Evolutionary conservation across 2,329 filamentous ascomycete species (phyloP).

Genomic region (Beauveria varroae): DNA sequence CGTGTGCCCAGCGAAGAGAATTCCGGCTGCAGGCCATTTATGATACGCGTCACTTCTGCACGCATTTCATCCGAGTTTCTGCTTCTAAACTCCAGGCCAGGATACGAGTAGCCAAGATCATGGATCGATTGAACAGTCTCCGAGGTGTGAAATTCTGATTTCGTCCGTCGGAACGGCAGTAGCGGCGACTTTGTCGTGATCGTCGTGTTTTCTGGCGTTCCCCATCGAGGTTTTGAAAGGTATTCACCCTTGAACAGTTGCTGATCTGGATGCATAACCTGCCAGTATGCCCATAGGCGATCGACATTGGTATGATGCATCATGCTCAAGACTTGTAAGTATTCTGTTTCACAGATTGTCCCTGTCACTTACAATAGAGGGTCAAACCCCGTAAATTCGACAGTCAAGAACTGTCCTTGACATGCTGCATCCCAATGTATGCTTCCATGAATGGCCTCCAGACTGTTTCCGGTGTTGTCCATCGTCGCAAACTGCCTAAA

Average conservation of each 20-base stretch:
- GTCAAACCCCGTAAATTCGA: slow-evolving; percentile 37
- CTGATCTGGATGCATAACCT: slow-evolving; percentile 32
- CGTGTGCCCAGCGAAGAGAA: slow-evolving; percentile 7
- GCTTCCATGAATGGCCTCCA: slow-evolving; percentile 36
- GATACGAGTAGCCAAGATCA: slow-evolving; percentile 33
- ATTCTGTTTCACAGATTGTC: not conserved
- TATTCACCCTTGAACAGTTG: slow-evolving; percentile 29
- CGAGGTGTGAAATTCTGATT: slow-evolving; percentile 35
- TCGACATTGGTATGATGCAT: slow-evolving; percentile 53
- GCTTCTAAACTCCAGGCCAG: slow-evolving; percentile 28
- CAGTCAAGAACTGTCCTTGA: slow-evolving; percentile 32
- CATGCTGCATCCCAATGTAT: slow-evolving; percentile 35
- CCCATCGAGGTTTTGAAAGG: slow-evolving; percentile 29
- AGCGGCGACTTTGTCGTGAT: slow-evolving; percentile 39
- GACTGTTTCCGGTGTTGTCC: slow-evolving; percentile 28
- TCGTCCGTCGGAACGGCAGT: slow-evolving; percentile 40
- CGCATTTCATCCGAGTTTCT: slow-evolving; percentile 24
- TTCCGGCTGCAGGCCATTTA: slow-evolving; percentile 26
- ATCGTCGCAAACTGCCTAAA: slow-evolving; percentile 29
- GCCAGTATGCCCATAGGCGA: slow-evolving; percentile 53
- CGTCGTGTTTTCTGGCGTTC: slow-evolving; percentile 29
- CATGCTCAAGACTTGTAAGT: slow-evolving; percentile 22
- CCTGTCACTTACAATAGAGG: slow-evolving; percentile 32
- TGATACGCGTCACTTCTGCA: slow-evolving; percentile 22
- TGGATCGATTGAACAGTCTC: slow-evolving; percentile 24